Base-by-base conservation (phyloP, 1,284 basidiomycete species). In the Fomitopsis betulina region DNA sequence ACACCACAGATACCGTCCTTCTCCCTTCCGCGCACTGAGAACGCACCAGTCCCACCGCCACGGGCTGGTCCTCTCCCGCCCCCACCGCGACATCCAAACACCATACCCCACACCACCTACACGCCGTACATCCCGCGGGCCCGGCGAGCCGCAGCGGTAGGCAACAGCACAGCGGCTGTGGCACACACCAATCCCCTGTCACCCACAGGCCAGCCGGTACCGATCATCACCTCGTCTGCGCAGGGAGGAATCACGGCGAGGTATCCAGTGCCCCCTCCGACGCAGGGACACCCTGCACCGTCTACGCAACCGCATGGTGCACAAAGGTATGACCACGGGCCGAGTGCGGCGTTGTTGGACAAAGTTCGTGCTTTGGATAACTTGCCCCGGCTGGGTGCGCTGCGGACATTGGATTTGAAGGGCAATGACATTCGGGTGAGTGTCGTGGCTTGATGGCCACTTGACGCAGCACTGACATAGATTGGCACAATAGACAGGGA, bases 351-450 rank as follows among this genome's bases (percentile, higher is more conserved):
- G 12, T 70, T 92, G 57, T 68, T 92, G 62, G 89, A 90, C 65
- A 91, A 89, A 72, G 89, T 93, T 1, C 78, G 92, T 39, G 92
- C 92, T 17, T 73, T 96, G 68, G 94, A 96, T 65, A 84, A 86
- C 21, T 74, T 97, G 58, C 93, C 96, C 27, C 77, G 93, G 45
- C 75, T 97, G 12, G 96, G 96, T 3, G 86, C 86, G 15, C 73
- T 99, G 58, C 79, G 91, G 68, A 98, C 94, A 27, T 77, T 98
- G 59, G 96, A 98, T 78, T 75, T 99, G 61, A 89, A 88, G 72
- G 89, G 91, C 10, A 98, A 98, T 72, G 95, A 98, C 72, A 82
- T 98, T 38, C 78, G 89, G 64, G 93, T 93, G 62, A 70, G 90
- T 78, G 38, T 9, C 37, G 38, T 55, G 54, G 49, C 8, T 35